A percentile compares a stretch with the other conserved stretches of the same genome.
phyloP scores from a whole-genome alignment of 208 protist genomes.

The Trypanosoma conorhini region DNA sequence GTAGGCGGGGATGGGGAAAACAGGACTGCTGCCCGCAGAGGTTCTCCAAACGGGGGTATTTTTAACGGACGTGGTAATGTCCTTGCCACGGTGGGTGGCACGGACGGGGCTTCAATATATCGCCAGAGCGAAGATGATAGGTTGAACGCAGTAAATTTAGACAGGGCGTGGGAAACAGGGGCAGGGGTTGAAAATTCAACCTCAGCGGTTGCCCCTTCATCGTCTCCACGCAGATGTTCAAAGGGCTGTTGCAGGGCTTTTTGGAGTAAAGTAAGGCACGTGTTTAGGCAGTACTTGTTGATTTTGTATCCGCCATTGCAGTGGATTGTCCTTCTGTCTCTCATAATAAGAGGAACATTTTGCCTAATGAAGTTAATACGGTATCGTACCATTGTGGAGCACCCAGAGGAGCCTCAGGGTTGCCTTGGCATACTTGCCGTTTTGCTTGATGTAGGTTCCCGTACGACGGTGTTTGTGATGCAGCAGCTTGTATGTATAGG shows the following conservation, averaged over 20 bases:
- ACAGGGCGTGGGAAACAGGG: background rate
- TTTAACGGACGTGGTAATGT: background rate
- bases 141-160: background rate
- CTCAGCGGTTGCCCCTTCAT: background rate
- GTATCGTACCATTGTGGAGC: conserved; percentile 29
- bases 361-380: conserved; percentile 34
- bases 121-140: background rate
- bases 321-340: conserved; percentile 41
- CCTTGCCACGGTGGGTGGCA: background rate
- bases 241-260: background rate
- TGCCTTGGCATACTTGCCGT: conserved; percentile 16
- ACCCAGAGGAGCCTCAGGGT: background rate
- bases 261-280: background rate
- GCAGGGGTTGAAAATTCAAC: background rate
- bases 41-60: background rate
- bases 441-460: conserved; percentile 29
- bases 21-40: background rate
- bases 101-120: background rate
- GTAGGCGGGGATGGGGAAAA: background rate
- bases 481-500: conserved; percentile 59
- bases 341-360: conserved; percentile 40
- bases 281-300: conserved; percentile 28
- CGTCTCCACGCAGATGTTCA: background rate
- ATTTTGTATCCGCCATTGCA: conserved; percentile 60
- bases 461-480: conserved; percentile 36